Conservation (phyloP, 257 asterid species). For the Dorcoceras hygrometricum region DNA sequence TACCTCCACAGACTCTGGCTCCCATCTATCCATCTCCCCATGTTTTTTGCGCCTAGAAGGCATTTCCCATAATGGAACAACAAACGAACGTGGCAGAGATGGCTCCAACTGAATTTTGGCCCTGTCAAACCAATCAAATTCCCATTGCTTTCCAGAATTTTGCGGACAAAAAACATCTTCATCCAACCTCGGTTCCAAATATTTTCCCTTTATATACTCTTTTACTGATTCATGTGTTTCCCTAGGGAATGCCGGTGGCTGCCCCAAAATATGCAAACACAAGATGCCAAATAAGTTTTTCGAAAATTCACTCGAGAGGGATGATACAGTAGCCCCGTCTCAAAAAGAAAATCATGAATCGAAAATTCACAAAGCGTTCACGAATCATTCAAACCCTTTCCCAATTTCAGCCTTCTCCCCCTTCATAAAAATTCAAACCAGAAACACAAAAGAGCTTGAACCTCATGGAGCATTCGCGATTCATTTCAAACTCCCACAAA, state of each 20-base stretch:
- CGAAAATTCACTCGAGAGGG: conserved; percentile 6
- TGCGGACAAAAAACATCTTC: conserved; percentile 71
- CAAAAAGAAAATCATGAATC: neutral
- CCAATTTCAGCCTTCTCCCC: neutral
- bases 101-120: conserved; percentile 72
- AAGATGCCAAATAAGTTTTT: neutral
- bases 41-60: conserved; percentile 68
- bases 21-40: conserved; percentile 53
- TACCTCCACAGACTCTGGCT: conserved; percentile 90
- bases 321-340: conserved; percentile 16
- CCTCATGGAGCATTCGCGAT: no score
- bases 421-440: neutral
- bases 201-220: conserved; percentile 58
- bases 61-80: conserved; percentile 87
- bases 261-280: conserved; percentile 14
- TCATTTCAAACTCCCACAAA: no score
- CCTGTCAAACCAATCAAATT: conserved; percentile 93
- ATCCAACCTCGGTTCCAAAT: conserved; percentile 76
- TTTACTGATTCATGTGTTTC: conserved; percentile 83
- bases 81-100: conserved; percentile 67
- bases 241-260: conserved; percentile 89
- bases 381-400: no score
- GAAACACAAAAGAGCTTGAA: no score
- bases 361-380: neutral
- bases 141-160: conserved; percentile 93